Conservation (phyloP, 352 stramenopile genomes). For the Phytopythium vexans region DNA sequence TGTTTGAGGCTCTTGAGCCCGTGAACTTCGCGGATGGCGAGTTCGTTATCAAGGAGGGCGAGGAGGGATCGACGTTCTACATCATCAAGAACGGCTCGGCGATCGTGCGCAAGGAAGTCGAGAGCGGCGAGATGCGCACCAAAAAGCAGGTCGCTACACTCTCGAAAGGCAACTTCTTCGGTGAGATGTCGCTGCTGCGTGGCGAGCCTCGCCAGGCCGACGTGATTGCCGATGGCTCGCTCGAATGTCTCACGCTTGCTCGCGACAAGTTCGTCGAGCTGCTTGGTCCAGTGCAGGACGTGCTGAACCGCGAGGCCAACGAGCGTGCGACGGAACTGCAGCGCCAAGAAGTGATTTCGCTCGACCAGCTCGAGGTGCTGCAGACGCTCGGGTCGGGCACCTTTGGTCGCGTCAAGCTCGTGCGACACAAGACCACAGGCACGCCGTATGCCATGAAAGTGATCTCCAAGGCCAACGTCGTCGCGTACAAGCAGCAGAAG, state of each 20-base stretch:
- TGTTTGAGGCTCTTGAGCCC: constrained; percentile 53
- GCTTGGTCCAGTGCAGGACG: constrained; percentile 71
- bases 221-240: constrained; percentile 56
- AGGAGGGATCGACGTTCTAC: constrained; percentile 69
- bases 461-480: constrained; percentile 92
- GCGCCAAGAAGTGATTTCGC: constrained; percentile 32
- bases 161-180: constrained; percentile 58
- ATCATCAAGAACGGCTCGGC: constrained; percentile 78
- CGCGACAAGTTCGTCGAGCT: constrained; percentile 84
- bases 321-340: constrained; percentile 38
- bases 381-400: constrained; percentile 92
- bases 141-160: constrained; percentile 55
- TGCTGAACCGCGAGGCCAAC: constrained; percentile 62
- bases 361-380: constrained; percentile 81
- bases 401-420: constrained; percentile 94
- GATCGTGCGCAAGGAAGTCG: constrained; percentile 42
- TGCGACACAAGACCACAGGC: constrained; percentile 73
- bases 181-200: constrained; percentile 68
- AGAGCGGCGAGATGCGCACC: constrained; percentile 19
- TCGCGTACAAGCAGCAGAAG: constrained; percentile 94
- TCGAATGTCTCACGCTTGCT: constrained; percentile 90
- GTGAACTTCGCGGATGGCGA: constrained; percentile 53
- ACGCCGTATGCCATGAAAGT: constrained; percentile 93
- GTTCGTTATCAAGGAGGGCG: constrained; percentile 64
- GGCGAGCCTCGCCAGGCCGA: constrained; percentile 57